A percentile compares a stretch with the other conserved stretches of the same genome.
phyloP scores from a whole-genome alignment of 2,329 filamentous ascomycete species.

The Fusarium anguioides region DNA sequence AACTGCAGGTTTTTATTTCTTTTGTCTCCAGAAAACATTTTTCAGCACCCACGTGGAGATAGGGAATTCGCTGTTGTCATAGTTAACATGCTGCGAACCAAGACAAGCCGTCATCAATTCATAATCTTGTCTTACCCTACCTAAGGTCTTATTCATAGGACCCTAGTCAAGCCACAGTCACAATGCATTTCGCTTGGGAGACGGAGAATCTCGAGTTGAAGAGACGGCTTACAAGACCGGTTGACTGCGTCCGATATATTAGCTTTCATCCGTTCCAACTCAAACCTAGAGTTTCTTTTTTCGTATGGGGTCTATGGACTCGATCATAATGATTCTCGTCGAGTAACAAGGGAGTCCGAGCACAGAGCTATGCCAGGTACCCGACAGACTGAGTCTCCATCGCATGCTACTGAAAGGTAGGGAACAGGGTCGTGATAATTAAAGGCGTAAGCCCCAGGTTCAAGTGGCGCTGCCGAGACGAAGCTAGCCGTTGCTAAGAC shows the following conservation, averaged over 20 bases:
- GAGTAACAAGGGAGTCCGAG: constrained; percentile 14
- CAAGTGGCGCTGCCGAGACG: constrained; percentile 42
- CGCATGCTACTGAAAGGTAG: constrained; percentile 25
- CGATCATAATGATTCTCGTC: constrained; percentile 16
- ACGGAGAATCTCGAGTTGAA: constrained; percentile 7
- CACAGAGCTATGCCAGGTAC: neutral
- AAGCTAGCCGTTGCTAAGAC: constrained; percentile 37
- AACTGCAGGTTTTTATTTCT: constrained; percentile 10
- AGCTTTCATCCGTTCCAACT: constrained; percentile 4
- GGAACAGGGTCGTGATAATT: constrained; percentile 40
- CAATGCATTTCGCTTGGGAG: constrained; percentile 21
- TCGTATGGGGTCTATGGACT: constrained; percentile 1
- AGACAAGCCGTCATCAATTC: constrained; percentile 14
- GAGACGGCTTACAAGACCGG: constrained; percentile 7
- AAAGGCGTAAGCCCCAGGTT: constrained; percentile 44
- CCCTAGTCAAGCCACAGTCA: constrained; percentile 29
- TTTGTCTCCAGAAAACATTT: constrained; percentile 10
- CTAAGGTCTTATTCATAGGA: neutral
- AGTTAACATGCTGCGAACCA: constrained; percentile 14
- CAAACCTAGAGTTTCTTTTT: constrained; percentile 19
- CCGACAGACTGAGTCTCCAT: neutral
- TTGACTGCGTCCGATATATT: constrained; percentile 1
- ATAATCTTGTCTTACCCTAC: constrained; percentile 10
- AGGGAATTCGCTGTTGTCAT: constrained; percentile 39
- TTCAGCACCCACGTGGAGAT: constrained; percentile 42